phyloP scores from a whole-genome alignment of 192 early-diverging fungal genomes.

The Entophlyctis luteolus region DNA sequence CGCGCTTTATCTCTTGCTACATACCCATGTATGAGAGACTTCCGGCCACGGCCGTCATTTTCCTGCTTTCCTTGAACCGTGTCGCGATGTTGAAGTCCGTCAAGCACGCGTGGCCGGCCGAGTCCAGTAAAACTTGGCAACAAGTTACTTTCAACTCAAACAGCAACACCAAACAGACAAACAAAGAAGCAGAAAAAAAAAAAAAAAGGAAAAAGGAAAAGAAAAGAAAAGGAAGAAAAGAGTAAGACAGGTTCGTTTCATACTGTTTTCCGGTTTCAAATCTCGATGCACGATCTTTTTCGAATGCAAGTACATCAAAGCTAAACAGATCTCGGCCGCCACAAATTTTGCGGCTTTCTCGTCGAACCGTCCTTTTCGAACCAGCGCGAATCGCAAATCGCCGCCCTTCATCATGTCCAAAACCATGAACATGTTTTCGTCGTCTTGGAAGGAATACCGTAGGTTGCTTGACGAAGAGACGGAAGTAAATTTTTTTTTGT shows the following conservation, averaged over 20 bases:
- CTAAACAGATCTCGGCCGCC: constrained; percentile 38
- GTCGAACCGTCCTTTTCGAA: constrained; percentile 27
- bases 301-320: constrained; percentile 43
- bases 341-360: constrained; percentile 44
- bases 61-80: constrained; percentile 34
- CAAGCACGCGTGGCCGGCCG: constrained; percentile 45
- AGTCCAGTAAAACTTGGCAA: constrained; percentile 39
- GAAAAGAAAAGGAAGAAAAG: constrained; percentile 1
- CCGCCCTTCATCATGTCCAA: constrained; percentile 56
- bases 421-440: constrained; percentile 65
- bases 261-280: constrained; percentile 38
- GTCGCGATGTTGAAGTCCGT: constrained; percentile 58
- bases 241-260: neutral
- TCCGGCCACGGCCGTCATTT: constrained; percentile 43
- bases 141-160: neutral
- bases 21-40: constrained; percentile 73
- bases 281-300: constrained; percentile 51
- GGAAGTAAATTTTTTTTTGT: neutral
- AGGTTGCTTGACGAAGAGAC: constrained; percentile 33
- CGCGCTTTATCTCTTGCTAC: neutral
- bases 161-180: neutral
- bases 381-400: constrained; percentile 54
- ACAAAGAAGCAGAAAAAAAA: too few species aligned
- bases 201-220: too few species aligned
- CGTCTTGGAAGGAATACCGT: constrained; percentile 61